These are phyloP conservation scores for Phialophora chinensis DNA, from an alignment of 2,329 filamentous ascomycete species.

Conservation along the genomic window DNA sequence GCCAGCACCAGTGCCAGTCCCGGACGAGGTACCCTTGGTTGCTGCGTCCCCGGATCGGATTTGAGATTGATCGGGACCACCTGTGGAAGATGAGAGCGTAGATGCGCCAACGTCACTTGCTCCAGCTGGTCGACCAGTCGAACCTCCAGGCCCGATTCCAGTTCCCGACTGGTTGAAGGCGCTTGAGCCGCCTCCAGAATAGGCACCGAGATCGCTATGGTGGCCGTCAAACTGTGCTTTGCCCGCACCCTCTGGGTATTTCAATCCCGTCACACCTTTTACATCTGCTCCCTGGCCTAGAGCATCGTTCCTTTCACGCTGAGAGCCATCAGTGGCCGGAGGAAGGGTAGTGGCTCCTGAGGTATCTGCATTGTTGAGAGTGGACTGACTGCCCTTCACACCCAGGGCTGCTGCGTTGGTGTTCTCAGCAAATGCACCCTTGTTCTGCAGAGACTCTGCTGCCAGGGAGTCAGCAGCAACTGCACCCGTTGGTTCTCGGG, in stretches of 20 bases:
- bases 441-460: constrained; percentile 68
- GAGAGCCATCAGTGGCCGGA: constrained; percentile 54
- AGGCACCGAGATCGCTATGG: constrained; percentile 46
- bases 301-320: constrained; percentile 52
- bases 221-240: constrained; percentile 49
- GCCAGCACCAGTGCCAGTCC: neutral
- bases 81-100: constrained; percentile 28
- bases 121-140: constrained; percentile 18
- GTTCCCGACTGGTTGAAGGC: constrained; percentile 25
- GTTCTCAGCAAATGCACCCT: constrained; percentile 68
- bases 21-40: constrained; percentile 1
- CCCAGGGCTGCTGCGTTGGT: constrained; percentile 57
- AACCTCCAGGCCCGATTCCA: constrained; percentile 34
- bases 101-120: constrained; percentile 29
- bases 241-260: constrained; percentile 48
- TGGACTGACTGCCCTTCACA: constrained; percentile 60
- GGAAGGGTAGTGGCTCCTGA: constrained; percentile 59
- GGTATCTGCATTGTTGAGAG: constrained; percentile 62
- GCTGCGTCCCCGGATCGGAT: constrained; percentile 31
- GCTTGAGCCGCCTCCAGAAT: constrained; percentile 41
- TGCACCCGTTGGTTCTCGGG: constrained; percentile 67
- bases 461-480: constrained; percentile 75
- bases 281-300: constrained; percentile 52
- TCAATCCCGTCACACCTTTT: constrained; percentile 41
- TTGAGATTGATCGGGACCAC: constrained; percentile 30